phyloP scores from a whole-genome alignment of 2,329 filamentous ascomycete species.

The Nothophoma quercina region DNA sequence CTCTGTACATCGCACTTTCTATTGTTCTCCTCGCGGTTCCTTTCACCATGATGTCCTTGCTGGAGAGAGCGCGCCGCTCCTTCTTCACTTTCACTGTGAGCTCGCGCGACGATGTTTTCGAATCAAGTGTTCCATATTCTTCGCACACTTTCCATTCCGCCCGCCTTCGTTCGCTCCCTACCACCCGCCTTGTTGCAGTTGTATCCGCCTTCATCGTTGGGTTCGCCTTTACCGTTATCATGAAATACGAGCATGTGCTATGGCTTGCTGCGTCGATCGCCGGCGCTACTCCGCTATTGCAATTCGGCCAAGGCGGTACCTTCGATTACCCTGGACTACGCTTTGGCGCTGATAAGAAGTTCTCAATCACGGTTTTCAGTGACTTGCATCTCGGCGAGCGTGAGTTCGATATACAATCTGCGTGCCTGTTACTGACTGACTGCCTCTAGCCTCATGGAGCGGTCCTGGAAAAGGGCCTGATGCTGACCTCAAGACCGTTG shows the following conservation, averaged over 20 bases:
- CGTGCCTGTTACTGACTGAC: constrained; percentile 8
- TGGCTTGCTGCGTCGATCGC: constrained; percentile 20
- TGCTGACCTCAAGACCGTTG: constrained; percentile 65
- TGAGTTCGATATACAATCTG: constrained; percentile 47
- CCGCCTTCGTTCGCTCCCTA: constrained; percentile 1
- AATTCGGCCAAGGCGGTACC: constrained; percentile 1
- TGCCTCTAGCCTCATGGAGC: constrained; percentile 15
- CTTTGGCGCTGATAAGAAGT: constrained; percentile 47
- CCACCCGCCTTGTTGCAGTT: background rate
- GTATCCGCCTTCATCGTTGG: constrained; percentile 20
- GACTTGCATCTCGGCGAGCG: constrained; percentile 77
- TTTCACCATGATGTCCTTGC: constrained; percentile 7
- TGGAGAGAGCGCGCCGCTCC: constrained; percentile 2
- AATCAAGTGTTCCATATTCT: no score
- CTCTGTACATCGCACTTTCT: background rate
- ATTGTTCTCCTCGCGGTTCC: background rate
- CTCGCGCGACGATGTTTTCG: background rate
- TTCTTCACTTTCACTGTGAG: constrained; percentile 7
- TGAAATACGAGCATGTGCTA: constrained; percentile 25
- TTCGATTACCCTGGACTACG: constrained; percentile 34
- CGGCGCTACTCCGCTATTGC: constrained; percentile 9
- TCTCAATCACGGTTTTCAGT: constrained; percentile 67
- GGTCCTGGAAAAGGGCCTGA: constrained; percentile 20
- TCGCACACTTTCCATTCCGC: background rate
- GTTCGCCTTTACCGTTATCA: constrained; percentile 20